These are phyloP conservation scores for Linderniella brevidens DNA, from an alignment of 257 asterid genomes.

Conservation along the genomic window DNA sequence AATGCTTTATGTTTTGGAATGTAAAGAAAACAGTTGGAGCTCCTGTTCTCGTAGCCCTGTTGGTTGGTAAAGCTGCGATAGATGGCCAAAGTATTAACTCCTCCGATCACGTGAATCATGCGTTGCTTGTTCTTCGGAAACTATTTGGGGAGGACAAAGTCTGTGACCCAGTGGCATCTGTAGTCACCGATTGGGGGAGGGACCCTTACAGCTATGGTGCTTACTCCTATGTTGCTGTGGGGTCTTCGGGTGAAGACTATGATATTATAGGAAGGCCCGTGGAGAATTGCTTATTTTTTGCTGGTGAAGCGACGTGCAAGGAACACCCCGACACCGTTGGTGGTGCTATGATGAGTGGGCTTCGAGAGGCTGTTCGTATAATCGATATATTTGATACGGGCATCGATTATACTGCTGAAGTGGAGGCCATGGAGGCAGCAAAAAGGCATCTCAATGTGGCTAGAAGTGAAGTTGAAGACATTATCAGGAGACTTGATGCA, in stretches of 20 bases:
- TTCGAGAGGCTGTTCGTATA: conserved; percentile 91
- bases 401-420: conserved; percentile 69
- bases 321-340: conserved; percentile 99
- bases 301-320: conserved; percentile 99
- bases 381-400: conserved; percentile 62
- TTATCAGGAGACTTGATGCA: conserved; percentile 61
- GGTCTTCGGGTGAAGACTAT: conserved; percentile 97
- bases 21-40: conserved; percentile 96
- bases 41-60: conserved; percentile 89
- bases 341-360: conserved; percentile 99
- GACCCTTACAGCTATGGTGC: conserved; percentile 97
- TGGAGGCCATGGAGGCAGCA: conserved; percentile 81
- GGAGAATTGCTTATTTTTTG: conserved; percentile 82
- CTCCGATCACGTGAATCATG: conserved; percentile 71
- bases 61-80: conserved; percentile 94
- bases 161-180: conserved; percentile 82
- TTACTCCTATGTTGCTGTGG: conserved; percentile 96
- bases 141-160: conserved; percentile 82
- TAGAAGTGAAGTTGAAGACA: conserved; percentile 78
- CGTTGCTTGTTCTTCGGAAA: conserved; percentile 72
- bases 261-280: conserved; percentile 89
- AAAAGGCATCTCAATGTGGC: conserved; percentile 55
- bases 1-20: conserved; percentile 99
- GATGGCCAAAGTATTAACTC: conserved; percentile 58
- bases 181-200: conserved; percentile 96